Conservation (phyloP, 495 filamentous ascomycete species). For the Melanomma pulvis-pyrius region DNA sequence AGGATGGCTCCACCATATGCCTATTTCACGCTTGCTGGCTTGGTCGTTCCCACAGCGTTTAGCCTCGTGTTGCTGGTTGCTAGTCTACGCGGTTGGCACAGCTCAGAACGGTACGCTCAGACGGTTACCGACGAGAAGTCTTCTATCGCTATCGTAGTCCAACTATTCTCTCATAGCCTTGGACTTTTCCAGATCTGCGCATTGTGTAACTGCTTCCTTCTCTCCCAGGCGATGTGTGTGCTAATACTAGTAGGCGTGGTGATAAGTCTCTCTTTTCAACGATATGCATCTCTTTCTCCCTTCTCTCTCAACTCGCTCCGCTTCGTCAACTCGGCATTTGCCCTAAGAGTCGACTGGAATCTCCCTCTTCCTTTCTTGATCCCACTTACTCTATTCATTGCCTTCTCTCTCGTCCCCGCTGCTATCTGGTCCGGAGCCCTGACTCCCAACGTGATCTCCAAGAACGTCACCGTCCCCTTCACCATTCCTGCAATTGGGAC, state of each 20-base stretch:
- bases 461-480: slow-evolving; percentile 2
- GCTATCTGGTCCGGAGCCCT: slow-evolving; percentile 1
- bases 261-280: neutral
- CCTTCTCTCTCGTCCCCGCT: slow-evolving; percentile 3
- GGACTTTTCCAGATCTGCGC: slow-evolving; percentile 1
- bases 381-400: neutral
- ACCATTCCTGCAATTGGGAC: neutral
- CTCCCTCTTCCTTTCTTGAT: neutral
- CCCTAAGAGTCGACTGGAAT: neutral
- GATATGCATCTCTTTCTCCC: neutral
- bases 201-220: neutral
- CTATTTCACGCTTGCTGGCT: neutral
- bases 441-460: slow-evolving; percentile 5
- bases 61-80: neutral
- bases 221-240: neutral
- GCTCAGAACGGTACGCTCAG: slow-evolving; percentile 1
- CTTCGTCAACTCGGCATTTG: neutral
- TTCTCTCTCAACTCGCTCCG: slow-evolving; percentile 8
- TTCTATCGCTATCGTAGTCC: slow-evolving; percentile 1
- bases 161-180: neutral
- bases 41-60: neutral
- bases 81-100: slow-evolving; percentile 7
- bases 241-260: neutral
- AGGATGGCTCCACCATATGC: neutral
- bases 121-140: neutral